Percentiles rank a stretch among this genome's conserved stretches.
These are phyloP conservation scores for Syncephalastrum racemosum DNA, from an alignment of 371 early-diverging fungal species.

Conservation along the genomic window DNA sequence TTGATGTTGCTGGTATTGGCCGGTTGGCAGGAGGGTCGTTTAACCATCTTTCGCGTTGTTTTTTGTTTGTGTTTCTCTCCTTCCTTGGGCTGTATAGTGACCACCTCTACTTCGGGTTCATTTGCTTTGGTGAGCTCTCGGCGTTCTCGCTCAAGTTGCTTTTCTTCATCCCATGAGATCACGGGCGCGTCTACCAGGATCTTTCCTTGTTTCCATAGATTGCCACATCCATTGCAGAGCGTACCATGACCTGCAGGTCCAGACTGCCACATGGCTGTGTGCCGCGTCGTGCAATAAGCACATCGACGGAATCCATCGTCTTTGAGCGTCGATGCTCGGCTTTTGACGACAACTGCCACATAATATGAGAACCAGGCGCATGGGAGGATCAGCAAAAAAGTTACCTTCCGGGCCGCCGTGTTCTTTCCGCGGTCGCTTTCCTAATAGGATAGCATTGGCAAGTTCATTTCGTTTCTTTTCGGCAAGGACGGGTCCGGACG, in stretches of 20 bases:
- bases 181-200: conserved; percentile 47
- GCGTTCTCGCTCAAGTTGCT: conserved; percentile 6
- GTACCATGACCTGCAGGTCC: conserved; percentile 47
- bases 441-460: conserved; percentile 35
- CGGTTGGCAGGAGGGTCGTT: too few relatives aligned
- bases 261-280: conserved; percentile 46
- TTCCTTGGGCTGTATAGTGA: conserved; percentile 6
- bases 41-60: neutral
- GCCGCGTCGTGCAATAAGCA: conserved; percentile 41
- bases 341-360: conserved; percentile 19
- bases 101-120: neutral
- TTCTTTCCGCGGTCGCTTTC: conserved; percentile 36
- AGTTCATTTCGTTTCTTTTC: conserved; percentile 50
- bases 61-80: neutral
- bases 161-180: conserved; percentile 31
- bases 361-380: conserved; percentile 6
- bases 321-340: conserved; percentile 13
- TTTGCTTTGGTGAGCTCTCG: conserved; percentile 3
- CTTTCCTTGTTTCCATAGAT: conserved; percentile 55
- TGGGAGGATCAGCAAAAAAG: neutral
- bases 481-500: conserved; percentile 36
- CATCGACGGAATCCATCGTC: conserved; percentile 42
- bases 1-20: conserved; percentile 5
- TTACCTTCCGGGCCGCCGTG: conserved; percentile 24
- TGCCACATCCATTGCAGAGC: conserved; percentile 49